A percentile compares a stretch with the other conserved stretches of the same genome.
phyloP scores from a whole-genome alignment of 2,329 filamentous ascomycete species.

The Aspergillus proliferans region DNA sequence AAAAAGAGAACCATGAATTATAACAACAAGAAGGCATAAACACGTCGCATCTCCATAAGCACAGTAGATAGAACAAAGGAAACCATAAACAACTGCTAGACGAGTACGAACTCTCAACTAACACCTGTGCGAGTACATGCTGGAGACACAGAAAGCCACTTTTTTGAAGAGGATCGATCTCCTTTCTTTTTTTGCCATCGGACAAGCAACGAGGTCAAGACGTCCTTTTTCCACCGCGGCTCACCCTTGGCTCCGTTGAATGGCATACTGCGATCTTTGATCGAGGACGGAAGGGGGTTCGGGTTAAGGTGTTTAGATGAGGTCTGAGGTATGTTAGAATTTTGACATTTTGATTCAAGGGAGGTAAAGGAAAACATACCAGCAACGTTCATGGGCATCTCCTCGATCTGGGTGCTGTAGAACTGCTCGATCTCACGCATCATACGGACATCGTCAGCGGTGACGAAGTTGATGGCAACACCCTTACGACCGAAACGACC shows the following conservation, averaged over 20 bases:
- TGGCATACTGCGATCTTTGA: conserved; percentile 33
- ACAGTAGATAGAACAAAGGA: conserved; percentile 26
- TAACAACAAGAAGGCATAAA: conserved; percentile 30
- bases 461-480: conserved; percentile 99
- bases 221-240: conserved; percentile 19
- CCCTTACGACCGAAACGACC: conserved; percentile 99
- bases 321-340: conserved; percentile 24
- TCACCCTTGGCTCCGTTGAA: conserved; percentile 20
- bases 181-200: conserved; percentile 17
- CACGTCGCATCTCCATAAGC: conserved; percentile 34
- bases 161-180: conserved; percentile 26
- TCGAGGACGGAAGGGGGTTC: conserved; percentile 23
- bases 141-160: conserved; percentile 36
- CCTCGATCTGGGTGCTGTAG: conserved; percentile 99
- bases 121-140: conserved; percentile 26
- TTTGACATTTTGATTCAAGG: neutral
- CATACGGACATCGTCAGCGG: conserved; percentile 97
- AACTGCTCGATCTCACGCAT: conserved; percentile 99
- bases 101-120: conserved; percentile 11
- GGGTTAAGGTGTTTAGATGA: conserved; percentile 37
- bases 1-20: conserved; percentile 28
- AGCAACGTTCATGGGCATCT: conserved; percentile 96
- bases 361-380: conserved; percentile 39
- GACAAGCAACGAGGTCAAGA: conserved; percentile 21
- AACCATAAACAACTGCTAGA: conserved; percentile 26